Conservation (phyloP, 306 rosid genomes). For the Clitoria ternatea region DNA sequence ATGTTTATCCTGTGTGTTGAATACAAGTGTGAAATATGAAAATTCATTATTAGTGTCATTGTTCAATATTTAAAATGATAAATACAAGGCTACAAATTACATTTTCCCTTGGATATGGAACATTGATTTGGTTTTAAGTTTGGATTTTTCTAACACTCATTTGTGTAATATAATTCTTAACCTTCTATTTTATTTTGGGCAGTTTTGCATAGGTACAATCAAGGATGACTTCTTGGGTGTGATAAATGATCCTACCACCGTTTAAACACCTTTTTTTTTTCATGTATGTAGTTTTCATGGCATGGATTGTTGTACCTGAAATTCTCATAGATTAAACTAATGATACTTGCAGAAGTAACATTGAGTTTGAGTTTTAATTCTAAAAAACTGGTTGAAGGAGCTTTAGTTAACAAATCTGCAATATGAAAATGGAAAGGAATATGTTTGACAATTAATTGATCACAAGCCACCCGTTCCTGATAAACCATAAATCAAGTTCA, state of each 20-base stretch:
- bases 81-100: neutral
- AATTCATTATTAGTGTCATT: no score
- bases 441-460: no score
- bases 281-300: neutral
- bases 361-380: no score
- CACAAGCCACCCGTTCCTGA: no score
- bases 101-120: neutral
- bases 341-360: no score
- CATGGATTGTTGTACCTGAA: slow-evolving; percentile 17
- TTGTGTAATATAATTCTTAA: neutral
- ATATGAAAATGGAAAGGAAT: no score
- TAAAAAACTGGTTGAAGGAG: no score
- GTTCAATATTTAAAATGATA: neutral
- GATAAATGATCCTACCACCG: slow-evolving; percentile 76
- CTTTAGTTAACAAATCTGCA: no score
- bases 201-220: slow-evolving; percentile 98
- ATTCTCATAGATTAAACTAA: neutral
- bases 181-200: slow-evolving; percentile 14
- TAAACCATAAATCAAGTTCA: no score
- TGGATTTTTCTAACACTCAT: neutral
- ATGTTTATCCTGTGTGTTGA: neutral
- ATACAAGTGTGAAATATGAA: no score
- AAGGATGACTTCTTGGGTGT: slow-evolving; percentile 98
- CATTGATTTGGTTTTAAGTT: neutral
- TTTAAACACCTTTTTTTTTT: slow-evolving; percentile 24